These are phyloP conservation scores for Chloromonas sp. DNA, from an alignment of 163 green algal genomes.

Conservation along the genomic window DNA sequence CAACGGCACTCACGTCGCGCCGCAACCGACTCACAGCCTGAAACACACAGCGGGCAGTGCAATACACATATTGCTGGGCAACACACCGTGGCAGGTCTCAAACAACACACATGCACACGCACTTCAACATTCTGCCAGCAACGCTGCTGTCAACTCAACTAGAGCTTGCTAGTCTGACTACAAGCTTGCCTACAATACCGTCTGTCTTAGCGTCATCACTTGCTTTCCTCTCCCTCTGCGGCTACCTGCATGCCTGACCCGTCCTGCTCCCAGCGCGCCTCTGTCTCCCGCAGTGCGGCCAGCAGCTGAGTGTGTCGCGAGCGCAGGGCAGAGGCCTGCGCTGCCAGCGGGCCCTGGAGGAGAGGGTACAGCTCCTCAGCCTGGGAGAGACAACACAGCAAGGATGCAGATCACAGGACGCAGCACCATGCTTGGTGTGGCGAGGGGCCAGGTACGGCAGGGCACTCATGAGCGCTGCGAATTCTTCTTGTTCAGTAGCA, in stretches of 20 bases:
- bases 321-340: slow-evolving; percentile 17
- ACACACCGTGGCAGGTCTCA: neutral
- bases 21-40: neutral
- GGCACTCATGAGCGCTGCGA: too few relatives aligned
- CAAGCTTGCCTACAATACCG: neutral
- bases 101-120: too few relatives aligned
- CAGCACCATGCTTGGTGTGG: too few relatives aligned
- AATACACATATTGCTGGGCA: neutral
- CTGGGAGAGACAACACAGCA: neutral
- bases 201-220: neutral
- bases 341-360: slow-evolving; percentile 15
- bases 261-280: slow-evolving; percentile 12
- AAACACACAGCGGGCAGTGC: neutral
- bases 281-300: neutral
- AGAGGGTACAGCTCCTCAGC: slow-evolving; percentile 14
- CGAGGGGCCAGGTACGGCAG: too few relatives aligned
- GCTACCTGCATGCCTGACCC: slow-evolving; percentile 14
- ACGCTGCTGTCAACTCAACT: too few relatives aligned
- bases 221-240: neutral
- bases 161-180: too few relatives aligned
- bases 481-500: too few relatives aligned
- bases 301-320: neutral
- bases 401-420: too few relatives aligned
- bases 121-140: too few relatives aligned
- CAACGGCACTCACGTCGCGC: neutral